These are phyloP conservation scores for Pestalotiopsis sp. DNA, from an alignment of 2,329 filamentous ascomycete genomes.

Conservation along the genomic window DNA sequence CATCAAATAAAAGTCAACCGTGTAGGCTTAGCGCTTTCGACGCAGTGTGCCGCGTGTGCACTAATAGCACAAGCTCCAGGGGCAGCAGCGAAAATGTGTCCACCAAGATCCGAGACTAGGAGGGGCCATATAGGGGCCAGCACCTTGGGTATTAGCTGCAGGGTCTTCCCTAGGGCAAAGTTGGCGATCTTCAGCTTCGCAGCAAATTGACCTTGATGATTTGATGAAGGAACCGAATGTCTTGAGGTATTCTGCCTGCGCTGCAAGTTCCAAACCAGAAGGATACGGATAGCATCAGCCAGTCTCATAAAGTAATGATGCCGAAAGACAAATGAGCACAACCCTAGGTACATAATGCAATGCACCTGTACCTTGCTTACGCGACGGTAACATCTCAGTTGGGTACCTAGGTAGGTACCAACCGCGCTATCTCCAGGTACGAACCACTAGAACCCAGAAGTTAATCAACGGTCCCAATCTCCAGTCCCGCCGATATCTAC, in stretches of 20 bases:
- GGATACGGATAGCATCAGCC: too few species aligned
- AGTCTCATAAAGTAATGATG: too few species aligned
- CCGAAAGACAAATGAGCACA: too few species aligned
- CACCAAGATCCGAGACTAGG: neutral
- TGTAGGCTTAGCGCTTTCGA: neutral
- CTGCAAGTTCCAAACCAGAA: too few species aligned
- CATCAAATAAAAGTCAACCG: neutral
- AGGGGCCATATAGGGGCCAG: neutral
- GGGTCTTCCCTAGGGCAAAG: neutral
- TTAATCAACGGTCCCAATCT: slow-evolving; percentile 6
- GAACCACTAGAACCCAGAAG: neutral
- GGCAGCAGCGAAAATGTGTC: neutral
- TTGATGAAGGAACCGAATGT: neutral
- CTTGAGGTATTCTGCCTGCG: too few species aligned
- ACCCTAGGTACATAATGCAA: neutral
- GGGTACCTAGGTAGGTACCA: neutral
- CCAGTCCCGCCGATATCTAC: slow-evolving; percentile 6
- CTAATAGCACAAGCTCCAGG: neutral
- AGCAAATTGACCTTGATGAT: neutral
- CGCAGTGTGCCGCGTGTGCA: neutral
- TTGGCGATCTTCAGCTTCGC: neutral
- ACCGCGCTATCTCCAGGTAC: slow-evolving; percentile 6
- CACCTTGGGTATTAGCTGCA: neutral
- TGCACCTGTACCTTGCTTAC: neutral
- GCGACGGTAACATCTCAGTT: neutral